Evolutionary conservation across 148 eudicot species (phyloP).

Genomic region (Dysphania ambrosioides): DNA sequence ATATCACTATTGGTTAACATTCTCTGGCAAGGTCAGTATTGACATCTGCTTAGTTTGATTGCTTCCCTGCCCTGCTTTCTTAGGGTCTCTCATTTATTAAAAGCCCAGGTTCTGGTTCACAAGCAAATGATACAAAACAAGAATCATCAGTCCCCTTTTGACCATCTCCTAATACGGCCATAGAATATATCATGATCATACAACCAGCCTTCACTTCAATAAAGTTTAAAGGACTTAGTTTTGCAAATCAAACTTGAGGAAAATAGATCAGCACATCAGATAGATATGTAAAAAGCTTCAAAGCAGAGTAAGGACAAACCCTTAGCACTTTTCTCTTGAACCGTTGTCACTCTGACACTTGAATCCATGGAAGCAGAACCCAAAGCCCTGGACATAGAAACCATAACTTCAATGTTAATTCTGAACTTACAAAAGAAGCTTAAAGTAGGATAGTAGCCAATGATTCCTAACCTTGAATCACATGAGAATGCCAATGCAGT

Average conservation of each 20-base stretch:
- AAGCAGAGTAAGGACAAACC: slow-evolving; percentile 36
- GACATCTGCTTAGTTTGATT: too few species aligned
- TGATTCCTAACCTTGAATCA: slow-evolving; percentile 61
- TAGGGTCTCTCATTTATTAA: neutral
- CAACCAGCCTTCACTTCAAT: neutral
- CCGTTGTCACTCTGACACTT: slow-evolving; percentile 72
- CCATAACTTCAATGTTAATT: slow-evolving; percentile 15
- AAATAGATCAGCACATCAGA: neutral
- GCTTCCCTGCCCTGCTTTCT: too few species aligned
- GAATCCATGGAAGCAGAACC: slow-evolving; percentile 82
- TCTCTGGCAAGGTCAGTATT: too few species aligned
- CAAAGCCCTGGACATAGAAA: slow-evolving; percentile 59
- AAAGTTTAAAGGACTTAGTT: neutral
- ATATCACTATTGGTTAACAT: too few species aligned
- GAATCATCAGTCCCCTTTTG: neutral
- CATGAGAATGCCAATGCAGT: slow-evolving; percentile 78
- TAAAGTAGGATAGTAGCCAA: neutral
- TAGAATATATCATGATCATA: neutral
- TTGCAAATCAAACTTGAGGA: neutral
- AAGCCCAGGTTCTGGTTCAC: neutral
- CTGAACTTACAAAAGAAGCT: neutral
- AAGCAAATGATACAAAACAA: neutral
- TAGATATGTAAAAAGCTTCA: neutral
- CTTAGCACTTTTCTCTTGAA: slow-evolving; percentile 48
- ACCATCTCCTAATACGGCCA: neutral